Evolutionary conservation across 768 basidiomycete species (phyloP), one percentile per base, ranked within the genome.

Genomic region (Boletales sp.): DNA sequence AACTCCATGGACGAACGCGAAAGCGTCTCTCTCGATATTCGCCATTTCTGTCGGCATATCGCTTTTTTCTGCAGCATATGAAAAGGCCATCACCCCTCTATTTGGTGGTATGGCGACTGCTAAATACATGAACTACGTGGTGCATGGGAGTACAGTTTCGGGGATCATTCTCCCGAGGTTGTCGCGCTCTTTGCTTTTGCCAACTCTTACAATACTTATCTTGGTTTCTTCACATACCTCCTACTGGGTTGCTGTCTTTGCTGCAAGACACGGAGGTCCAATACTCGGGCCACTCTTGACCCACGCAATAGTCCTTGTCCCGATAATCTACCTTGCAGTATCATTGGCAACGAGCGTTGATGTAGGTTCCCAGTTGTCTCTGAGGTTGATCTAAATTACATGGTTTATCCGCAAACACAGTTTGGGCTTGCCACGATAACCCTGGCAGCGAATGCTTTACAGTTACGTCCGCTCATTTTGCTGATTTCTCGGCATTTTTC

Each of bases 191-290:
- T 30, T 52, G 14, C 56, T 64, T 38, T 34, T 69, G 18, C 40
- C 49, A n/a, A 61, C 65, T 51, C 69, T 77, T 36, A 76, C 72
- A 17, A 47, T 71, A 9, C 60, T 74, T 27, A 62, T 81, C 32
- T 69, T 75, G 43, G 48, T 70, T 42, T 73, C 81, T 27, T 84
- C 89, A 1, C 77, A 80, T 56, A 74, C 81, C n/a, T 79, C 80
- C 6, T 87, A 88, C 58, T 87, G 81, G 80, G 68, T 79, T 18
- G 78, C 82, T 30, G 76, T 79, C 19, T 77, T 74, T 68, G 82
- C 84, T 10, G 77, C 80, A 29, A 76, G 83, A 55, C 64, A 68
- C 57, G 70, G 69, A 21, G 73, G 79, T 54, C 76, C 82, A 13
- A 50, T 82, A 13, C 66, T 74, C 57, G 87, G 87, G 0, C 77